Base-by-base conservation (phyloP, 352 stramenopile genomes). In the Hyaloperonospora arabidopsidis region DNA sequence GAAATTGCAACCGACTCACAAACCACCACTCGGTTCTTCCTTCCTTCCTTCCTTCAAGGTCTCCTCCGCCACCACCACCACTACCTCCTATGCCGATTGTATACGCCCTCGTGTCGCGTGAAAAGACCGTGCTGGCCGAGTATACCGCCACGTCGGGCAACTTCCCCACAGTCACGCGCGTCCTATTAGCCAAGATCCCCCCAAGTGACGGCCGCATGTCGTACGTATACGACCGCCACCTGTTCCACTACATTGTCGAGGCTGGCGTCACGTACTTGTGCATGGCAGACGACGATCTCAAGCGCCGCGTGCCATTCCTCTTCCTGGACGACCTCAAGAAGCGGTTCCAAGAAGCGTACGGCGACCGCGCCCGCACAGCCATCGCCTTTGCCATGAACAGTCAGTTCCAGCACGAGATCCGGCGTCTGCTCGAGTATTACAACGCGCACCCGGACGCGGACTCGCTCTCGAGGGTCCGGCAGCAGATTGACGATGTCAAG, bases 381-480 rank as follows among this genome's bases (percentile, higher is more conserved):
- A 98, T 98, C 59, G 96, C 96, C 13, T 99, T 99, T 65, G 85
- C 88, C 47, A 96, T 99, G 74, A 99, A 99, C 72, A 91, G 97
- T 53, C 87, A 97, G 61, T 99, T 99, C 63, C 91, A 93, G 52
- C 82, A 89, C 51, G 71, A 96, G 19, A 95, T 99, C 52, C 79
- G 92, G 28, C 80, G 93, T 32, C 84, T 96, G 11, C 49, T 91
- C 53, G 83, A 93, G 41, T 91, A 88, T 29, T 93, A 89, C 65
- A 93, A 91, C 54, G 75, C 80, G 11, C 79, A 93, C 52, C 87
- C 93, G 4, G 81, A 97, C 29, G 84, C 94, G 21, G 94, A 98
- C 69, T 89, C 87, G 52, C 86, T 98, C 52, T 87, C 82, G 22
- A 63, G 74, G 2, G 93, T 98, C 25, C 88, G 98, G 68, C 84